phyloP scores from a whole-genome alignment of 306 rosid species.

The cucumber (Cucumis sativus) region Cucumber_9930_V3 NC_026658.2:13877501-13878000 shows the following conservation, averaged over 20 bases:
- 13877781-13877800: not conserved
- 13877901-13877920: not conserved
- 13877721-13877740: not conserved
- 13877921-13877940: not conserved
- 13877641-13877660: slow-evolving; percentile 52
- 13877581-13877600: slow-evolving; percentile 13
- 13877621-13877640: slow-evolving; percentile 29
- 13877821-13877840: not conserved
- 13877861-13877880: not conserved
- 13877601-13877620: slow-evolving; percentile 30
- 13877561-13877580: too few species aligned
- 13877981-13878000: too few species aligned
- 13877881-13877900: not conserved
- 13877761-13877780: not conserved
- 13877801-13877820: not conserved
- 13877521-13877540: too few species aligned
- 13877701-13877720: not conserved
- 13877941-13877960: too few species aligned
- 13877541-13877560: too few species aligned
- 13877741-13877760: not conserved
- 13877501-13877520: too few species aligned
- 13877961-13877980: not conserved
- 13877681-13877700: not conserved
- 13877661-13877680: slow-evolving; percentile 39
- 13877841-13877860: not conserved